Base-by-base conservation (phyloP, 1,284 basidiomycete genomes). In the Meira nashicola region DNA sequence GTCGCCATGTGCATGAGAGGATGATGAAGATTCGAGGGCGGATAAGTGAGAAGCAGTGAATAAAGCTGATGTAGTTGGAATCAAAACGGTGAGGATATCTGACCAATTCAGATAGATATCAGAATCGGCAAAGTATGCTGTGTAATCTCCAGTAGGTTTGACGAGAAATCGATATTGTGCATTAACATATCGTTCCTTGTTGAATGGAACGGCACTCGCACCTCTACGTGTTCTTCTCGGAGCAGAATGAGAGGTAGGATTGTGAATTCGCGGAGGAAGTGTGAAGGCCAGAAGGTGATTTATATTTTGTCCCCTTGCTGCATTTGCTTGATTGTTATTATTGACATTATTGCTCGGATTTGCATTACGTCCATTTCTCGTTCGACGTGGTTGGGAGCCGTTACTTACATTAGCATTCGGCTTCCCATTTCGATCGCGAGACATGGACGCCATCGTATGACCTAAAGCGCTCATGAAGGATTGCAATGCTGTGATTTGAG, bases 21-120 rank as follows among this genome's bases (percentile, higher is more conserved):
- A 58, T 8, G 57, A 64, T 37, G 66, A 62, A 0, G 65, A 64
- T 1, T 59, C 52, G 11, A 63, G 51, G 14, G 67, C 38, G 21
- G 59, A 25, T 15, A 57, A 54, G n/a, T 60, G 57, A 41, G 51
- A 40, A 28, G 61, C 44, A 28, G 56, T 60, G 19, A 67, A 59
- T 1, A 74, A 78, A 14, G 81, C 77, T 12, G 80, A 80, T 33
- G 81, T 79, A 54, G 89, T 89, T 38, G 92, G 89, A 63, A 98
- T 87, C 71, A 98, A 86, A 62, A 99, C 87, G 79, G 97, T 94
- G 8, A 95, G 83, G 67, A 99, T 90, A 79, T 97, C 90, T n/a
- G 88, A 85, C 75, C 75, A 77, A 48, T 72, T 66, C 47, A 77
- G 61, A 33, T 68, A 73, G 58, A 76, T 68, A 54, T 76, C 74